Base-by-base conservation (phyloP, 306 rosid genomes). In the Clitoria ternatea region DNA sequence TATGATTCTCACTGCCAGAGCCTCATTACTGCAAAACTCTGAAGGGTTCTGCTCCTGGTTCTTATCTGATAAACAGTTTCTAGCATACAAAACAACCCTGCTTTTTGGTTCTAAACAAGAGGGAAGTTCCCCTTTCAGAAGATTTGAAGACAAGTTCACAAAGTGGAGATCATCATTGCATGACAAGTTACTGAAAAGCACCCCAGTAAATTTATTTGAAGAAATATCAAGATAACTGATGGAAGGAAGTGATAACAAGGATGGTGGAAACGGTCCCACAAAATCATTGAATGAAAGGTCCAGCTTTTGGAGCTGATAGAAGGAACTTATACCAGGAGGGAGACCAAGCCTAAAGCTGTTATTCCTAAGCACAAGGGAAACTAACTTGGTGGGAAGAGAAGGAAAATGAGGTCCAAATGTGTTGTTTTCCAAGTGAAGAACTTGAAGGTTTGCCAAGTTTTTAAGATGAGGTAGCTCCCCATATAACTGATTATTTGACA, bases 111-210 rank as follows among this genome's bases (percentile, higher is more conserved):
- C 77, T 36, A 94, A 76, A 76, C 97, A 94, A 55, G 77, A 18
- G 14, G 97, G 99, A 53, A 94, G 39, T 40, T 84, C 82, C 55
- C 99, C 97, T 72, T 80, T 84, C 85, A 94, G 82, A 52, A 85
- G 90, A 86, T 94, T 91, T 48, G 97, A 83, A 49, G 97, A 87
- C 17, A 94, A 66, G 64, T 94, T 85, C 19, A 85, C 95, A 86
- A 90, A 87, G 13, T 23, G 62, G 64, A 94, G 89, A 75, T 83
- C 89, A 61, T 70, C 53, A 71, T 81, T 91, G 78, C 99, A 94
- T 23, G 97, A 69, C 32, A 75, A 60, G 78, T 89, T 86, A 66
- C 53, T 50, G 50, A 61, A 80, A 19, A 94, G 92, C 83, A 73
- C 69, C 54, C 99, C 99, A 7, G 92, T 84, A 62, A 94, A 79